Percentiles rank a stretch among this genome's conserved stretches.
phyloP scores from a whole-genome alignment of 2,329 filamentous ascomycete species.

The Diaporthe aspalathi region DNA sequence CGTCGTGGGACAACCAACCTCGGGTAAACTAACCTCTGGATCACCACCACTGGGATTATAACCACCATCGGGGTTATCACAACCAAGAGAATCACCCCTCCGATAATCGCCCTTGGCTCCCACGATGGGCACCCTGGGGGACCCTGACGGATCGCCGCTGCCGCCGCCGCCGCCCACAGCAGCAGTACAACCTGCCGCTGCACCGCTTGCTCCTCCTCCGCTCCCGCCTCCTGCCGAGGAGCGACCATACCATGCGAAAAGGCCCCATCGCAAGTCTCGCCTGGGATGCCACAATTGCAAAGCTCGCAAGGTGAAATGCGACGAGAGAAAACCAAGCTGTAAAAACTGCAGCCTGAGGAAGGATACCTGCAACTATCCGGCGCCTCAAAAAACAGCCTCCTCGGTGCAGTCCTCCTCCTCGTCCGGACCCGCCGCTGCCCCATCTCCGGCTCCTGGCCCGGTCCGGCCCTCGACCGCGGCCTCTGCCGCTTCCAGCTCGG shows the following conservation, averaged over 20 bases:
- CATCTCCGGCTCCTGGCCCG: neutral
- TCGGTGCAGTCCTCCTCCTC: constrained; percentile 37
- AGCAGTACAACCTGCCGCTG: neutral
- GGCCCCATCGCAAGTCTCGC: constrained; percentile 67
- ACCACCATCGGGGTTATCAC: neutral
- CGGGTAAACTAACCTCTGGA: neutral
- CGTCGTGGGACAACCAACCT: neutral
- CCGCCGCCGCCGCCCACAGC: constrained; percentile 12
- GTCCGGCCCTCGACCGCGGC: neutral
- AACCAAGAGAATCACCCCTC: neutral
- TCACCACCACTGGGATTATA: neutral
- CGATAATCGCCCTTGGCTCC: neutral
- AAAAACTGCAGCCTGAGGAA: constrained; percentile 60
- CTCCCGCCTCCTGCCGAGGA: constrained; percentile 32
- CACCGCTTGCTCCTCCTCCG: constrained; percentile 14
- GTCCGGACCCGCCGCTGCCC: constrained; percentile 28
- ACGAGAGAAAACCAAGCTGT: constrained; percentile 62
- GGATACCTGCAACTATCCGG: constrained; percentile 60
- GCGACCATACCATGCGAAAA: constrained; percentile 58
- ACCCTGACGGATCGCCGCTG: neutral
- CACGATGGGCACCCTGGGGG: constrained; percentile 32
- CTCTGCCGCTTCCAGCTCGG: constrained; percentile 6
- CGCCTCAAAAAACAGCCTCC: neutral
- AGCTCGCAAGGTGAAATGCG: constrained; percentile 66
- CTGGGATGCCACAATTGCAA: constrained; percentile 67